Evolutionary conservation across 2,329 filamentous ascomycete species (phyloP).

Genomic region (Penicillium sp.): DNA sequence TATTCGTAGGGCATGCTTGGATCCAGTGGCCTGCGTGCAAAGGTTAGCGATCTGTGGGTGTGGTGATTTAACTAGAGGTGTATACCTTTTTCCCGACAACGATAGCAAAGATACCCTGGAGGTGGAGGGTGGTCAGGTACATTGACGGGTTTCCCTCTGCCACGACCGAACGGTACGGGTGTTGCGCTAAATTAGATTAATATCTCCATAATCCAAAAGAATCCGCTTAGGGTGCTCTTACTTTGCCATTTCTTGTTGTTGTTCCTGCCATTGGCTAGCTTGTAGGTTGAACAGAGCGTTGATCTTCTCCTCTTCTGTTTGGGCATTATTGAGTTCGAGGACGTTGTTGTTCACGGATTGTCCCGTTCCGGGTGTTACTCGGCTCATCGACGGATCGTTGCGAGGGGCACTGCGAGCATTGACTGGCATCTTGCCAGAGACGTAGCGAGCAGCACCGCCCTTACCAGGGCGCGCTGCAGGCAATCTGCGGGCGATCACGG

Average conservation of each 20-base stretch:
- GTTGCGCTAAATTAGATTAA: constrained; percentile 38
- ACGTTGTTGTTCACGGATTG: constrained; percentile 47
- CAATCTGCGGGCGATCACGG: constrained; percentile 77
- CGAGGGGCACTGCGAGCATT: constrained; percentile 73
- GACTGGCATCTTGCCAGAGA: constrained; percentile 88
- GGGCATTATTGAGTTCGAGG: constrained; percentile 61
- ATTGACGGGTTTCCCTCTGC: constrained; percentile 44
- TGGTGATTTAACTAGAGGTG: not conserved
- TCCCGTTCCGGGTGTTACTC: constrained; percentile 28
- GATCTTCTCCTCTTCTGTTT: constrained; percentile 91
- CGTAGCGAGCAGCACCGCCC: constrained; percentile 85
- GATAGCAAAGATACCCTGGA: constrained; percentile 88
- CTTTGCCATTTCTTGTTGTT: constrained; percentile 88
- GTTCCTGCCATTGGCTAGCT: constrained; percentile 82
- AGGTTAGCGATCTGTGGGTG: constrained; percentile 20
- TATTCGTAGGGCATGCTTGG: constrained; percentile 94
- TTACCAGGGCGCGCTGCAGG: constrained; percentile 77
- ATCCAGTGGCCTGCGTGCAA: constrained; percentile 75
- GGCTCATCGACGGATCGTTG: constrained; percentile 46
- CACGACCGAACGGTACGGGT: constrained; percentile 36
- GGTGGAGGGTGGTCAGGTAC: constrained; percentile 90
- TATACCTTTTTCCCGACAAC: constrained; percentile 79
- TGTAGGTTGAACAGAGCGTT: constrained; percentile 84
- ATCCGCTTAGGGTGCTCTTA: constrained; percentile 31
- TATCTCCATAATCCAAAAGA: constrained; percentile 6